phyloP scores from a whole-genome alignment of 106 monocot genomes.

The Apostasia ramifera region DNA sequence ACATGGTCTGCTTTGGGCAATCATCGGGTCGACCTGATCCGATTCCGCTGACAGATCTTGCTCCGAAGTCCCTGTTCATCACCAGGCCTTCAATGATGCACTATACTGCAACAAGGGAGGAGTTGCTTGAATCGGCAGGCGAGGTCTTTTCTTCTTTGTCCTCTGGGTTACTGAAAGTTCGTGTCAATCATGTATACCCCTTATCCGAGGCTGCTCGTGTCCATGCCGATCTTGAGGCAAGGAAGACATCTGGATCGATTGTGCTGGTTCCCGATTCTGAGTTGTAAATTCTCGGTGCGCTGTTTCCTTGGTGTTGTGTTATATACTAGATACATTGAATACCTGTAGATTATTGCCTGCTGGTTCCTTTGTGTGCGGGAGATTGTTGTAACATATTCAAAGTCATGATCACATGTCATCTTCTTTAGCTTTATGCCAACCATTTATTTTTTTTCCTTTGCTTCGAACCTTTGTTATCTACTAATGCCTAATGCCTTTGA shows the following conservation, averaged over 20 bases:
- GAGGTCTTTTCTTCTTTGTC: constrained; percentile 64
- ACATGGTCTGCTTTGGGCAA: constrained; percentile 83
- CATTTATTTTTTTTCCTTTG: too few relatives aligned
- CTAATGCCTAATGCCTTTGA: too few relatives aligned
- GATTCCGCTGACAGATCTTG: constrained; percentile 52
- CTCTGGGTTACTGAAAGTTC: constrained; percentile 59
- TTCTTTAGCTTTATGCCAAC: too few relatives aligned
- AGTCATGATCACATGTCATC: too few relatives aligned
- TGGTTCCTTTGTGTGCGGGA: too few relatives aligned
- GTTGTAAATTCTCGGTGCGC: neutral
- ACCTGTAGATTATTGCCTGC: too few relatives aligned
- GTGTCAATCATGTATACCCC: constrained; percentile 73
- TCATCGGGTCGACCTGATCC: constrained; percentile 80
- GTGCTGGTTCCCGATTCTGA: constrained; percentile 41
- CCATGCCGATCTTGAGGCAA: constrained; percentile 74
- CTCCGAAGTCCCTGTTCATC: constrained; percentile 68
- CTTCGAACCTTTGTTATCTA: too few relatives aligned
- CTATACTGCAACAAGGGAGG: constrained; percentile 72
- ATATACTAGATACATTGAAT: too few relatives aligned
- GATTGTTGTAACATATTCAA: too few relatives aligned
- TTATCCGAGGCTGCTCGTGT: constrained; percentile 68
- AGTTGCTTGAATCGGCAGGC: constrained; percentile 73
- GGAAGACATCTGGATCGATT: constrained; percentile 84
- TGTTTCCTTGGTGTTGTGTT: too few relatives aligned
- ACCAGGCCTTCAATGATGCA: constrained; percentile 66